Base-by-base conservation (phyloP, 2,329 filamentous ascomycete genomes). In the Microcyclosporella mali region DNA sequence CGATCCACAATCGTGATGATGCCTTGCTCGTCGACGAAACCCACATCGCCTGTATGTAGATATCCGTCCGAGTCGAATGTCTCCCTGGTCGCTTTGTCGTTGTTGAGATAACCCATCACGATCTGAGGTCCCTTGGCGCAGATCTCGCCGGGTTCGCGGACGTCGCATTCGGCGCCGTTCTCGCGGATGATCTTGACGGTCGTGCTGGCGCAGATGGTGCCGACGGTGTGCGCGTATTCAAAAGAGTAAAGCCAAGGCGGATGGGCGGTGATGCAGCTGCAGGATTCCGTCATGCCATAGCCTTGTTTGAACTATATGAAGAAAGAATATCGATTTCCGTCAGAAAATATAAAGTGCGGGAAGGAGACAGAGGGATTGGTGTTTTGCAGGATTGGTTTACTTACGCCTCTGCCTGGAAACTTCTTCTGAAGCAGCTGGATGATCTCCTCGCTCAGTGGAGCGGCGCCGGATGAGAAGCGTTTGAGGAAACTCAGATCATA, bases 251-350 rank as follows among this genome's bases (percentile, higher is more conserved):
- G 70, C 1, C 70, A 67, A 0, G 73, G 73, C 3, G 79, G 76
- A 41, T 82, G 79, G 0, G 75, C 70, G 0, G 78, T 81, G 48
- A 84, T 79, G 50, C 77, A 82, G 2, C 68, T 71, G 57, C 78
- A 83, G 0, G 70, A 75, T 58, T 83, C 81, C 0, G 81, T 84
- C 79, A 84, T 83, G 19, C 81, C 81, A 53, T 82, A 84, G 1
- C 0, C 77, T 75, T 1, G 74, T 77, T 3, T 70, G 64, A 83
- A 80, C 17, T 21, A 12, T 6, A 16, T 4, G 30, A 12, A 32
- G 6, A 32, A 12, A 9, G 8, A 9, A 9, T 8, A 29, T 29
- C 28, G 8, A 8, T 9, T 8, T 9, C 28, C 30, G 15, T 32
- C 12, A 25, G 21, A 25, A 25, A 25, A n/a, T n/a, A n/a, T n/a